phyloP scores from a whole-genome alignment of 2,329 filamentous ascomycete species.

The Hypoxylon sp. region DNA sequence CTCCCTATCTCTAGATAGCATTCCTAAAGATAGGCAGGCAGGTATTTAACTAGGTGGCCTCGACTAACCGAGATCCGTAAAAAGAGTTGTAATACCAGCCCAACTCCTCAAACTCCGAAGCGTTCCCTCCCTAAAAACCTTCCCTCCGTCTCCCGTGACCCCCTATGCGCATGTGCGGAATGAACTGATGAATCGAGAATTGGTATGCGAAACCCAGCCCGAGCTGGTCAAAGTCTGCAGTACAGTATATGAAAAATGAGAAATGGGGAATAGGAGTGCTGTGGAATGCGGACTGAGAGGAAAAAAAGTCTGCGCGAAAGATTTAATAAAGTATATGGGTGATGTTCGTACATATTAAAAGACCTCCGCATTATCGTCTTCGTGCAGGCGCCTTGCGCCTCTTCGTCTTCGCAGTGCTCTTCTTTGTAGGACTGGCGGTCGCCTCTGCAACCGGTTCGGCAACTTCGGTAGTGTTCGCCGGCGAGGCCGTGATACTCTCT shows the following conservation, averaged over 20 bases:
- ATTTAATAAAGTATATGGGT: slow-evolving; percentile 43
- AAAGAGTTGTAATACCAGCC: background rate
- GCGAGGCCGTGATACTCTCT: slow-evolving; percentile 61
- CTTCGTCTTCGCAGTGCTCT: slow-evolving; percentile 45
- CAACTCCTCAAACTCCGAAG: slow-evolving; percentile 30
- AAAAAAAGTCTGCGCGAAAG: background rate
- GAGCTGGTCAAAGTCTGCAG: slow-evolving; percentile 40
- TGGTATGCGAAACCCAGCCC: slow-evolving; percentile 29
- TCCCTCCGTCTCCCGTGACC: slow-evolving; percentile 14
- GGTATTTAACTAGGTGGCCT: background rate
- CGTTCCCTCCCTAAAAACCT: slow-evolving; percentile 4
- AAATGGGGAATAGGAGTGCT: background rate
- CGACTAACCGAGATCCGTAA: background rate
- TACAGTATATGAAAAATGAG: slow-evolving; percentile 3
- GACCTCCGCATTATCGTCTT: slow-evolving; percentile 42
- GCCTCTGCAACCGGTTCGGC: slow-evolving; percentile 38
- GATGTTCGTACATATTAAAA: slow-evolving; percentile 39
- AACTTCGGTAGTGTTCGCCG: slow-evolving; percentile 46
- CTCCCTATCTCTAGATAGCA: background rate
- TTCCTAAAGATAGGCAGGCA: background rate
- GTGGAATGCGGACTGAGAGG: background rate
- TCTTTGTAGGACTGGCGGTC: slow-evolving; percentile 48
- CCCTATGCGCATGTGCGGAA: slow-evolving; percentile 11
- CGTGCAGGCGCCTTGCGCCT: slow-evolving; percentile 51
- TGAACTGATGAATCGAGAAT: slow-evolving; percentile 5